Conservation (phyloP, 2,329 filamentous ascomycete genomes). For the Monosporascus sp. region DNA sequence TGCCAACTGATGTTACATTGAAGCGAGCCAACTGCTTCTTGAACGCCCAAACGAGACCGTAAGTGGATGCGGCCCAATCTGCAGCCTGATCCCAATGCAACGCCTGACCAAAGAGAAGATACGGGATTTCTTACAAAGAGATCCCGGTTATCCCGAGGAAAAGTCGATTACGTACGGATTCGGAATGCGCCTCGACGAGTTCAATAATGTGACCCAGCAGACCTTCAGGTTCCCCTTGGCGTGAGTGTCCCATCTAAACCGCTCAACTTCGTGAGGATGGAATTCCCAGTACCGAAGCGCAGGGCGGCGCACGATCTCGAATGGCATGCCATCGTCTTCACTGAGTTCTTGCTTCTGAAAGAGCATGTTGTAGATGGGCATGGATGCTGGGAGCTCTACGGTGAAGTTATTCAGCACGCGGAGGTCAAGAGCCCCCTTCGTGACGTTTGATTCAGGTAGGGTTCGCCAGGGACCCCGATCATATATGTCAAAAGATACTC, state of each 20-base stretch:
- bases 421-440: slow-evolving; percentile 13
- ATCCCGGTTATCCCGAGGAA: slow-evolving; percentile 4
- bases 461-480: slow-evolving; percentile 25
- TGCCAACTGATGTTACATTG: neutral
- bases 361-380: slow-evolving; percentile 18
- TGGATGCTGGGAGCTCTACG: slow-evolving; percentile 22
- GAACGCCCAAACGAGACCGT: neutral
- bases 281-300: slow-evolving; percentile 27
- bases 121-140: neutral
- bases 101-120: neutral
- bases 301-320: slow-evolving; percentile 19
- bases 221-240: slow-evolving; percentile 12
- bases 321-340: slow-evolving; percentile 7
- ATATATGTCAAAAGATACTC: slow-evolving; percentile 24
- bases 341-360: slow-evolving; percentile 16
- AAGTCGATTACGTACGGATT: slow-evolving; percentile 23
- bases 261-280: slow-evolving; percentile 21
- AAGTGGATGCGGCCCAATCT: neutral
- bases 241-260: slow-evolving; percentile 22
- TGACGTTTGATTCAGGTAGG: slow-evolving; percentile 19
- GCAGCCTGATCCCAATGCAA: neutral
- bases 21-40: neutral
- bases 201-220: slow-evolving; percentile 19
- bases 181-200: slow-evolving; percentile 13
- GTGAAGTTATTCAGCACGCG: slow-evolving; percentile 16